A percentile compares a stretch with the other conserved stretches of the same genome.
Conservation (phyloP, 2,329 filamentous ascomycete genomes). For the Clonostachys chloroleuca region DNA sequence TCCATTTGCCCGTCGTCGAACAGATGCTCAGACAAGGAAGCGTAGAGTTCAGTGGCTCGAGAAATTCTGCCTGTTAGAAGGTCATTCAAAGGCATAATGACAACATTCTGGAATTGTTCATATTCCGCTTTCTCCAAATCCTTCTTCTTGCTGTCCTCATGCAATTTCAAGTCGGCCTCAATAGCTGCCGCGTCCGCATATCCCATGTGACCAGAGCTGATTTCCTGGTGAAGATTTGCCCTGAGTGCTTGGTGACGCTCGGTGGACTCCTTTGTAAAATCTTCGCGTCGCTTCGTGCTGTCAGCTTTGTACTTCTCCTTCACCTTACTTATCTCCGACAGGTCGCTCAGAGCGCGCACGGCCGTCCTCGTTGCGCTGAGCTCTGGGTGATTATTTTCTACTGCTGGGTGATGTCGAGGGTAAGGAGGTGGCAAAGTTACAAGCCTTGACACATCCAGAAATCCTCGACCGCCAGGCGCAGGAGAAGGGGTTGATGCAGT, state of each 20-base stretch:
- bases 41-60: conserved; percentile 72
- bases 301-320: conserved; percentile 57
- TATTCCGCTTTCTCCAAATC: conserved; percentile 76
- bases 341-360: conserved; percentile 69
- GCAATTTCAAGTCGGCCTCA: conserved; percentile 67
- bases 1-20: conserved; percentile 60
- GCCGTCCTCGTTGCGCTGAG: conserved; percentile 71
- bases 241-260: conserved; percentile 62
- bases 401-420: conserved; percentile 88
- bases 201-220: conserved; percentile 71
- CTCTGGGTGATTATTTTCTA: conserved; percentile 93
- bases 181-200: conserved; percentile 81
- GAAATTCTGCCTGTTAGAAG: conserved; percentile 72
- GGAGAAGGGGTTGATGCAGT: conserved; percentile 35
- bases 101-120: conserved; percentile 75
- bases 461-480: conserved; percentile 41
- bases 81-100: conserved; percentile 80
- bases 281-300: conserved; percentile 54
- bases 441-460: conserved; percentile 83
- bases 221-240: conserved; percentile 72
- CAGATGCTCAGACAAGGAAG: conserved; percentile 67
- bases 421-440: conserved; percentile 93
- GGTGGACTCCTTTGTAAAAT: conserved; percentile 42
- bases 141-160: conserved; percentile 68
- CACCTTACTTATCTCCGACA: conserved; percentile 66